Base-by-base conservation (phyloP, 257 asterid genomes). In the Orobanche coerulescens region DNA sequence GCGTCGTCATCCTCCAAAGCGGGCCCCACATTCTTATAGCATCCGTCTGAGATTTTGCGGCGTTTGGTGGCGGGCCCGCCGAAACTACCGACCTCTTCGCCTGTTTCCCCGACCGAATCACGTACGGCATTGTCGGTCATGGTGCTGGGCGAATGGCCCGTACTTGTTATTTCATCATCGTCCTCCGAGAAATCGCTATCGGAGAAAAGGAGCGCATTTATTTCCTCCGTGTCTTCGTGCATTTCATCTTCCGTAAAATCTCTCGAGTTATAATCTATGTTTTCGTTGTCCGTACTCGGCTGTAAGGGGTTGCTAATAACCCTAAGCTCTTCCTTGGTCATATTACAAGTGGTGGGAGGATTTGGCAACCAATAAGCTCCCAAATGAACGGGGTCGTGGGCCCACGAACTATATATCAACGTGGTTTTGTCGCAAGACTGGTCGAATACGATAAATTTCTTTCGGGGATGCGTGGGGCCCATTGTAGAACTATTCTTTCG, bases 111-210 rank as follows among this genome's bases (percentile, higher is more conserved):
- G 1, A 49, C 66, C 36, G 43, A 57, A 64, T 76, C 68, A 0
- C 58, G 82, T 12, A 40, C 13, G 33, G 67, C 68, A 34, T 80
- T 81, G 40, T 77, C 78, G 0, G 90, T 85, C 92, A 84, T 76
- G 14, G 90, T 79, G 59, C 95, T 82, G 25, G 98, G 98, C 1
- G 98, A 91, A 73, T 91, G 95, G 12, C 96, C 98, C 0, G 96
- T 88, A 78, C 98, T 92, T 5, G 82, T 77, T 37, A 70, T 90
- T 64, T 91, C 98, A 44, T 86, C 95, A 15, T 82, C 90, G 13
- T 47, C 53, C 64, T 85, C 87, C 0, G 82, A 77, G 55, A 33
- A 68, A 54, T 82, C 90, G 28, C 68, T 63, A 24, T 87, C 97
- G 20, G 98, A 92, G 73, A 65, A 88, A 7, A 92, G 87, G 19